phyloP scores from a whole-genome alignment of 176 grass and related monocot species.

The Hyparrhenia diplandra region DNA sequence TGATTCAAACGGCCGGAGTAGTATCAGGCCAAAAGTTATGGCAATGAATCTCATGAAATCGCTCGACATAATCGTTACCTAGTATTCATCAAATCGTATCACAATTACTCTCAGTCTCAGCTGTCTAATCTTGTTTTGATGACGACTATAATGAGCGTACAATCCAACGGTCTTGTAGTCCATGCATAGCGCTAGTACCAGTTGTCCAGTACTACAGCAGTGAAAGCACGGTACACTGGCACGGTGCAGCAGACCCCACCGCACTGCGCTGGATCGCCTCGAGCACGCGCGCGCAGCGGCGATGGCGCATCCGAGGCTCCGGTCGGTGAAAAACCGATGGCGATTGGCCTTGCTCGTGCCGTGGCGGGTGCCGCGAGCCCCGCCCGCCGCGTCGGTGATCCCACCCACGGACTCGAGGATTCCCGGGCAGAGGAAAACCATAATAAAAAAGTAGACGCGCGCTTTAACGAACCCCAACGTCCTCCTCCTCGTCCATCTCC shows the following conservation, averaged over 20 bases:
- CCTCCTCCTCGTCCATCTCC: neutral
- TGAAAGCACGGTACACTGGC: slow-evolving; percentile 1
- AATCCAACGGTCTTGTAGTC: neutral
- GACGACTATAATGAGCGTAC: neutral
- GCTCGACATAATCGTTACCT: neutral
- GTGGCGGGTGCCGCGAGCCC: neutral
- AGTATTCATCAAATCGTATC: neutral
- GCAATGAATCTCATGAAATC: neutral
- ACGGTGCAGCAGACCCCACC: neutral
- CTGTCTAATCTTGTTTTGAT: neutral
- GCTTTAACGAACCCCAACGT: slow-evolving; percentile 35
- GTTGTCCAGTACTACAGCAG: neutral
- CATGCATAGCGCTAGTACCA: neutral
- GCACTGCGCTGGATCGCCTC: neutral
- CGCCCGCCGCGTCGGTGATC: slow-evolving; percentile 33
- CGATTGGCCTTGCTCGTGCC: neutral
- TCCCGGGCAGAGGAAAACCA: neutral
- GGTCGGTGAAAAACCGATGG: neutral
- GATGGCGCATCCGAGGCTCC: neutral
- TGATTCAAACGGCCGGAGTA: too few species aligned
- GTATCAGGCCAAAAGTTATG: too few species aligned
- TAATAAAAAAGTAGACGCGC: neutral
- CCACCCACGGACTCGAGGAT: slow-evolving; percentile 23
- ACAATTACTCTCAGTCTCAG: neutral
- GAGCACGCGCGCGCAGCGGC: neutral